Conservation (phyloP, 1,139 yeast genomes). For the Citeromyces hawaiiensis region DNA sequence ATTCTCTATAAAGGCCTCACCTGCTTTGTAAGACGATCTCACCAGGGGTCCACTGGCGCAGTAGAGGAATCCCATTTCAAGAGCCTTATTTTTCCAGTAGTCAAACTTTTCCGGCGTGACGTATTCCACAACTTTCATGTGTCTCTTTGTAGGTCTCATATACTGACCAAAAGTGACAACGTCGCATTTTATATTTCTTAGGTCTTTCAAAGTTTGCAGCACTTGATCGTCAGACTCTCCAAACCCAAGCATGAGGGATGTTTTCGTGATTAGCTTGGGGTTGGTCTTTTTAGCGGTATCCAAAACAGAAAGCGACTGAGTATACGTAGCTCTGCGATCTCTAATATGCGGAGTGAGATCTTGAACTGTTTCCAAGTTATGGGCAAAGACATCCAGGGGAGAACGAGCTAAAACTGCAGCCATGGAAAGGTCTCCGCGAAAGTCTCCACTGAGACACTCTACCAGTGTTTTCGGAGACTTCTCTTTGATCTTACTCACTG, state of each 20-base stretch:
- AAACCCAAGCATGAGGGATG: constrained; percentile 91
- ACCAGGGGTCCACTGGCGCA: constrained; percentile 98
- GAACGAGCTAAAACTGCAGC: constrained; percentile 70
- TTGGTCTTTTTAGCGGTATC: constrained; percentile 67
- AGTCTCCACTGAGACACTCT: constrained; percentile 92
- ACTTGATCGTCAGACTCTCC: constrained; percentile 94
- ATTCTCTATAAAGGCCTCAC: constrained; percentile 94
- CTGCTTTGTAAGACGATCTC: constrained; percentile 94
- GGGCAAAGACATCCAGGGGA: constrained; percentile 95
- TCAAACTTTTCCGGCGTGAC: constrained; percentile 92
- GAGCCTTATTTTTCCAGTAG: constrained; percentile 80
- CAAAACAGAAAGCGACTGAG: constrained; percentile 73
- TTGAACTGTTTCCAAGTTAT: constrained; percentile 93
- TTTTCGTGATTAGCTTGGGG: constrained; percentile 75
- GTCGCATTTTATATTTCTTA: constrained; percentile 70
- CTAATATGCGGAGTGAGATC: constrained; percentile 89
- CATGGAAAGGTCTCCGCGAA: constrained; percentile 78
- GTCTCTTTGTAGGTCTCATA: constrained; percentile 98
- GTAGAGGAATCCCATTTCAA: constrained; percentile 84
- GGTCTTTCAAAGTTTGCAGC: constrained; percentile 56
- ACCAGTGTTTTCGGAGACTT: constrained; percentile 88
- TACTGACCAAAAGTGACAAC: constrained; percentile 98
- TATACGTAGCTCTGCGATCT: constrained; percentile 92
- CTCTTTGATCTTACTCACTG: constrained; percentile 70
- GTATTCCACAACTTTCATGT: constrained; percentile 95